phyloP scores from a whole-genome alignment of 768 basidiomycete genomes.

The Royoungia palumana region DNA sequence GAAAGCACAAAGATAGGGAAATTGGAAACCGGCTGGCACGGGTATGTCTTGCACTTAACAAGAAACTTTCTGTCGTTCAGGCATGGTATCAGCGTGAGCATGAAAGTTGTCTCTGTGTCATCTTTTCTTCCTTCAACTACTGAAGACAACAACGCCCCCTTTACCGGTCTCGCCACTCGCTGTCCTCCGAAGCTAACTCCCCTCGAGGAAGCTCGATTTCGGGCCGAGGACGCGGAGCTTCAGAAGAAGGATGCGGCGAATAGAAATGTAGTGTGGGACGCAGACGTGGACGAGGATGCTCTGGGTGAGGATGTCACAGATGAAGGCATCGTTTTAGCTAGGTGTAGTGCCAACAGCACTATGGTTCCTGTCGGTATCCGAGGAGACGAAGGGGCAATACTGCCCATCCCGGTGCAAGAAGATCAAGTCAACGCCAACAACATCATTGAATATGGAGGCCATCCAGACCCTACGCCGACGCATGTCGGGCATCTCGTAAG shows the following conservation, averaged over 20 bases:
- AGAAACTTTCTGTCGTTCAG: not conserved
- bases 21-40: constrained; percentile 70
- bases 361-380: constrained; percentile 55
- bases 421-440: constrained; percentile 4
- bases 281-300: constrained; percentile 56
- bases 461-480: constrained; percentile 48
- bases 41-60: constrained; percentile 37
- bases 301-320: constrained; percentile 48
- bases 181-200: constrained; percentile 47
- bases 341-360: constrained; percentile 14
- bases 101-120: constrained; percentile 71
- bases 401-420: constrained; percentile 37
- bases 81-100: constrained; percentile 49
- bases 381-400: constrained; percentile 52
- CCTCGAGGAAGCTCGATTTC: constrained; percentile 51
- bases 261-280: constrained; percentile 65
- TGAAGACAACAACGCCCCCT: constrained; percentile 55
- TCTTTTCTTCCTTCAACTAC: constrained; percentile 64
- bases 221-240: constrained; percentile 52
- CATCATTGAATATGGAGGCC: constrained; percentile 44
- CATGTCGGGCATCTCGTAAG: constrained; percentile 57
- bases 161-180: constrained; percentile 43
- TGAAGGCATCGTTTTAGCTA: constrained; percentile 26
- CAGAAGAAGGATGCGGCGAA: constrained; percentile 60
- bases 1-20: constrained; percentile 69